Base-by-base conservation (phyloP, 2,329 filamentous ascomycete genomes). In the Dothideomycetes sp. region DNA sequence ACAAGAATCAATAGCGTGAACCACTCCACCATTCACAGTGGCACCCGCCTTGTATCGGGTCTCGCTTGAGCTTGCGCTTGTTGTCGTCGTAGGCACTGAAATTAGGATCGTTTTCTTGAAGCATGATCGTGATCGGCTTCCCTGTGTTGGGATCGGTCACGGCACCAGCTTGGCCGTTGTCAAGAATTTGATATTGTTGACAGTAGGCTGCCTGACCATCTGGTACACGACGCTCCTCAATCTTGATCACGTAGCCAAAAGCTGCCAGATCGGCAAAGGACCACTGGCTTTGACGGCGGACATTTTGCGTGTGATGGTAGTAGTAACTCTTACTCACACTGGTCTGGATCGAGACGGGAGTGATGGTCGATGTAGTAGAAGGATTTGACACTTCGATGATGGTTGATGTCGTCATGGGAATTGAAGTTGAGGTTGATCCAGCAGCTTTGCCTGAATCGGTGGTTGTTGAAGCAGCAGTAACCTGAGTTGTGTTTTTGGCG, bases 141-240 rank as follows among this genome's bases (percentile, higher is more conserved):
- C 58, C 59, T 30, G 59, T 54, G 44, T 46, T 33, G 3, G 50
- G 48, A 39, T 61, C 56, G 1, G 49, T 45, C 18, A 58, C 57
- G 24, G 57, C 55, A 20, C 63, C 57, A 23, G 72, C 54, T 7
- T 57, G 50, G 20, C 71, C 70, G 47, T 76, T 64, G 33, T 70
- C 58, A 41, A 76, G 60, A 10, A 82, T 65, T 46, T 73, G 64
- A 68, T 80, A 80, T 53, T 80, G 72, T 51, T 80, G 69, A 52
- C 79, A 83, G 55, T 80, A 82, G 1, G 78, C 72, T 36, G 64
- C 51, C 7, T 64, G 55, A 5, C 64, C 60, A 30, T 64, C 60
- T 6, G 65, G 59, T 13, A 73, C 54, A 17, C 79, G 71, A 37
- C 77, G 73, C 57, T 83, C 78, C 55, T 80, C 74, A 32, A 83